Evolutionary conservation across 2,329 filamentous ascomycete species (phyloP), one percentile per base, ranked within the genome.

Genomic region (Talaromyces islandicus): DNA sequence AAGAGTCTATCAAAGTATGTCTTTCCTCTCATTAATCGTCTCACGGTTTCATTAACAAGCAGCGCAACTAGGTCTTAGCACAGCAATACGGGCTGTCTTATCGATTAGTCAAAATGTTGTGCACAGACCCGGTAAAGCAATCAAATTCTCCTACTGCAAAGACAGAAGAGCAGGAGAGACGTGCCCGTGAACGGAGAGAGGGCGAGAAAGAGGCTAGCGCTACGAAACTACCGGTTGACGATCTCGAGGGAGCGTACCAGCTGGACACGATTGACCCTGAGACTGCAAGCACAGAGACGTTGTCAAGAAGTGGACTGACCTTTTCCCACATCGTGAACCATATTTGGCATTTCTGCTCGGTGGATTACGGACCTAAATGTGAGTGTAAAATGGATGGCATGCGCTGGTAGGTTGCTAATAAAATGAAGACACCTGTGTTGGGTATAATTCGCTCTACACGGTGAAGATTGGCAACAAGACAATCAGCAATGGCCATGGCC

Each of bases 261-360:
- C 38, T 71, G 55, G 68, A 68, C 32, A 56, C 69, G 29, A 21
- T 68, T 12, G 56, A 62, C 12, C 66, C 70, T 21, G 57, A 62
- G 24, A 63, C 67, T 35, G 59, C 64, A 29, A 63, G 64, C 17
- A 60, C 65, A 24, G 66, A 69, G 51, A 65, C 63, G 30, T 62
- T 68, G 2, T 70, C 70, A 12, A 66, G 69, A 63, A 68, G 64
- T 51, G 67, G 68, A 35, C 67, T 82, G 5, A 82, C 81, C 2
- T 81, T 85, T 60, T 83, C 84, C 55, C 76, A 84, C 30, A 80
- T 91, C 48, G 83, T 88, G 6, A 81, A 89, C 63, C 83, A 87
- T 58, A 87, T 90, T n/a, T 88, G 88, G 79, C 88, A 91, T 70
- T 92, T 89, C 71, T 87, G 86, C 14, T 88, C 88, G 0, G 83